A percentile compares a stretch with the other conserved stretches of the same genome.
Conservation (phyloP, 2,329 filamentous ascomycete genomes). For the Fusarium caatingaense region DNA sequence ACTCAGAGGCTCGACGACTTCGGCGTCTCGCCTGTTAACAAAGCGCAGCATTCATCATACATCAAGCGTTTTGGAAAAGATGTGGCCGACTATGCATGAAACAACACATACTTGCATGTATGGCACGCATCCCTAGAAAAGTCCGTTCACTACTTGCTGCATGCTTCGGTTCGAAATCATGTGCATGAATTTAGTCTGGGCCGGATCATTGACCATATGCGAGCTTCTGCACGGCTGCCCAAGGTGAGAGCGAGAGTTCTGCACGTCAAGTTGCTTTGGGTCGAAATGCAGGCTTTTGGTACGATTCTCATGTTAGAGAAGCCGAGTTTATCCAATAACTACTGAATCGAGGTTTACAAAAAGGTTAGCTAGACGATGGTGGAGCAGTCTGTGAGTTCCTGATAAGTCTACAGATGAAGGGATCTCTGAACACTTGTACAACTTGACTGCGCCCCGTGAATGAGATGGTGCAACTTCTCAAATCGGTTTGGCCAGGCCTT, state of each 20-base stretch:
- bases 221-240: conserved; percentile 29
- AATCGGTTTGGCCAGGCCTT: background rate
- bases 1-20: conserved; percentile 14
- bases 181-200: conserved; percentile 18
- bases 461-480: background rate
- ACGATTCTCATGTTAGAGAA: background rate
- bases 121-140: background rate
- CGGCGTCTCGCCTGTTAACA: background rate
- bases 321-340: background rate
- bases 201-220: background rate
- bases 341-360: background rate
- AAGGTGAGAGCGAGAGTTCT: background rate
- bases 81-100: conserved; percentile 4
- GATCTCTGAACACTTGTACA: conserved; percentile 2
- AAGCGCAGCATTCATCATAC: background rate
- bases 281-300: conserved; percentile 9
- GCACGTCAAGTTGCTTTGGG: conserved; percentile 10
- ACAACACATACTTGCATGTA: conserved; percentile 28
- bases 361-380: background rate
- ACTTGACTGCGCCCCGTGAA: background rate
- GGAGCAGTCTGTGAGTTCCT: conserved; percentile 1
- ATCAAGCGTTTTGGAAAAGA: conserved; percentile 8
- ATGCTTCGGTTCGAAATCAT: conserved; percentile 3
- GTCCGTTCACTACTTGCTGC: background rate
- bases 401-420: background rate